phyloP scores from a whole-genome alignment of 1,284 basidiomycete genomes.

The Baeospora myosura region DNA sequence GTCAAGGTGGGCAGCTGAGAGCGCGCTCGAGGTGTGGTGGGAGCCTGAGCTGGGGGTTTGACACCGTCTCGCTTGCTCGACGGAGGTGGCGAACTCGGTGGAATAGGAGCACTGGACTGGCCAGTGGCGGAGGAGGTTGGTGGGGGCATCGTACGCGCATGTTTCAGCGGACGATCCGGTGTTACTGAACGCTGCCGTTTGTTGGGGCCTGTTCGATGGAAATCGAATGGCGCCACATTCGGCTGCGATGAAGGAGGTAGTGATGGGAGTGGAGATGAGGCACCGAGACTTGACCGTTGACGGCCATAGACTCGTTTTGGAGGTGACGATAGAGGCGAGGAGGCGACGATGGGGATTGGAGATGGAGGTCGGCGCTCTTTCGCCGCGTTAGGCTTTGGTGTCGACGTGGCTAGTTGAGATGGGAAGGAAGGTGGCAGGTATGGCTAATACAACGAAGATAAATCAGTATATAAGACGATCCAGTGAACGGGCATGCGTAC shows the following conservation, averaged over 20 bases:
- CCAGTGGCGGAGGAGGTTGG: background rate
- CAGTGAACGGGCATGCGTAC: background rate
- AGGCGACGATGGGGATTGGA: too few relatives aligned
- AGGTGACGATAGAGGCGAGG: too few relatives aligned
- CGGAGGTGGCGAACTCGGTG: background rate
- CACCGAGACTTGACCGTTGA: too few relatives aligned
- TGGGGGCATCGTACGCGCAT: background rate
- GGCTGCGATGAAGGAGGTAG: too few relatives aligned
- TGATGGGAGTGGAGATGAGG: too few relatives aligned
- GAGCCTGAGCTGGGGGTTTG: conserved; percentile 3
- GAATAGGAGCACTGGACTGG: background rate
- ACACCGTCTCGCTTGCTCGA: background rate
- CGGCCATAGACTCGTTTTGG: too few relatives aligned
- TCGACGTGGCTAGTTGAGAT: conserved; percentile 8
- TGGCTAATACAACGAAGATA: conserved; percentile 13
- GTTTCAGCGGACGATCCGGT: too few relatives aligned
- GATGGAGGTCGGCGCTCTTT: too few relatives aligned
- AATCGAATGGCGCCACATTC: too few relatives aligned
- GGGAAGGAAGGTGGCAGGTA: conserved; percentile 23
- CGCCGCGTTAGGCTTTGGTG: conserved; percentile 1
- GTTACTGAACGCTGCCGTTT: too few relatives aligned
- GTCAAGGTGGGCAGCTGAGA: conserved; percentile 13
- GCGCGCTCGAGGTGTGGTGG: background rate
- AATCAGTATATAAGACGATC: background rate
- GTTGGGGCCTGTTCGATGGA: too few relatives aligned